Evolutionary conservation across 2,329 filamentous ascomycete genomes (phyloP), one percentile per base, ranked within the genome.

Genomic region (Zasmidium citrigriseum): DNA sequence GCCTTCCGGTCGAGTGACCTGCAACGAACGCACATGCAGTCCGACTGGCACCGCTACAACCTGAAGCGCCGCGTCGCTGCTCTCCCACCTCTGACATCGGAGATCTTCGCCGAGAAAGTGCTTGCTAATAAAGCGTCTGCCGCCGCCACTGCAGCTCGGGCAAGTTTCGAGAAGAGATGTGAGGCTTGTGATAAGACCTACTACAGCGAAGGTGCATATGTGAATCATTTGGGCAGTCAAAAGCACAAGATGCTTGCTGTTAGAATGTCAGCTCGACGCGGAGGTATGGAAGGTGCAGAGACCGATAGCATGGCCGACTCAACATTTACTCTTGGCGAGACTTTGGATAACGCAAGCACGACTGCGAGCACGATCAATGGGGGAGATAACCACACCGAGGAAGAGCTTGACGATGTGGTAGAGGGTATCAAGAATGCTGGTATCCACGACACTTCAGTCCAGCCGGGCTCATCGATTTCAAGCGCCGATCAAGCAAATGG

Each of bases 11-110:
- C 91, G 72, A 92, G 90, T 74, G 93, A 98, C 73, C 83, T 96
- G 57, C 95, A 99, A 78, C 88, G 95, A 74, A 88, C 86, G 38
- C 95, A 99, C 74, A 99, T 99, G 95, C 92, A 95, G 76, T 95
- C 89, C 68, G 95, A 99, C 79, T 99, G 95, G 67, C 67, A 99
- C 76, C 88, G 95, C 65, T 71, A 71, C 62, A 99, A 99, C 75
- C 85, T 98, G 69, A 97, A 98, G 80, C 90, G 95, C 67, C 88
- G 93, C 69, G 90, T 98, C 57, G 92, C 93, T 45, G 91, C 90
- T 4, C 82, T 98, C 4, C 92, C 93, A 25, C 93, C 95, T 2
- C 91, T 98, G 50, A 88, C 92, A 5, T 93, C 93, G 54, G 93
- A 98, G 73, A 83, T 91, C 58, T 99, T 98, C 75, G 91, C 91